These are phyloP conservation scores for Penicillium lividum DNA, from an alignment of 495 filamentous ascomycete species.

Conservation along the genomic window DNA sequence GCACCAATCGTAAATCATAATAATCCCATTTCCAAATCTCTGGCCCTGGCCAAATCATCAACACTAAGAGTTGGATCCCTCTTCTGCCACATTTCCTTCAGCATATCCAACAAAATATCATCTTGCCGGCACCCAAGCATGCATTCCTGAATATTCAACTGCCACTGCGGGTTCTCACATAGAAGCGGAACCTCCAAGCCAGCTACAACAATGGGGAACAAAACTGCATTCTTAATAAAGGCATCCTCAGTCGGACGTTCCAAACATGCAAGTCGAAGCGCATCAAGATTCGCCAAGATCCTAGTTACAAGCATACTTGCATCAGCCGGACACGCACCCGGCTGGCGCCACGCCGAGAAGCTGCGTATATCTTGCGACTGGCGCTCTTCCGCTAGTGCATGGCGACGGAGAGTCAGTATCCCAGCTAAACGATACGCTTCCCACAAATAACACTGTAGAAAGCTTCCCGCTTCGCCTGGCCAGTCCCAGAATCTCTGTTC, in stretches of 20 bases:
- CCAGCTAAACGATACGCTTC: conserved; percentile 38
- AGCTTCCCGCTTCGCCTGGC: conserved; percentile 31
- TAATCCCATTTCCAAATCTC: conserved; percentile 33
- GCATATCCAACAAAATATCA: conserved; percentile 25
- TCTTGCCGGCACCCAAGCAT: conserved; percentile 13
- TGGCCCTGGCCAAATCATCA: conserved; percentile 27
- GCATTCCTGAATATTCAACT: conserved; percentile 20
- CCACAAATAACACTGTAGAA: conserved; percentile 39
- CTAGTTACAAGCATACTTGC: conserved; percentile 28
- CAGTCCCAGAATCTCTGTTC: conserved; percentile 41
- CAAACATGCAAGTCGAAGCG: conserved; percentile 25
- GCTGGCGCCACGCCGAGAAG: conserved; percentile 12
- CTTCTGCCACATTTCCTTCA: conserved; percentile 35
- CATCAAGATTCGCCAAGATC: conserved; percentile 36
- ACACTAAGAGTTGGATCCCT: conserved; percentile 19
- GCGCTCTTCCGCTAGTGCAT: conserved; percentile 2
- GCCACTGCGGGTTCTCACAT: conserved; percentile 21
- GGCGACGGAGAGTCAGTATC: conserved; percentile 27
- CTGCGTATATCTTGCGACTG: background rate
- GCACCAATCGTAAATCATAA: conserved; percentile 13
- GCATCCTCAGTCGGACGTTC: conserved; percentile 23
- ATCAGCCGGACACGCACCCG: conserved; percentile 16
- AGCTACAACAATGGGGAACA: conserved; percentile 32
- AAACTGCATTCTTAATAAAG: conserved; percentile 31
- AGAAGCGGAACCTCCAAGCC: conserved; percentile 29